Percentiles rank a stretch among this genome's conserved stretches.
These are phyloP conservation scores for Zanthoxylum bungeanum DNA, from an alignment of 345 rosid genomes.

Conservation along the genomic window DNA sequence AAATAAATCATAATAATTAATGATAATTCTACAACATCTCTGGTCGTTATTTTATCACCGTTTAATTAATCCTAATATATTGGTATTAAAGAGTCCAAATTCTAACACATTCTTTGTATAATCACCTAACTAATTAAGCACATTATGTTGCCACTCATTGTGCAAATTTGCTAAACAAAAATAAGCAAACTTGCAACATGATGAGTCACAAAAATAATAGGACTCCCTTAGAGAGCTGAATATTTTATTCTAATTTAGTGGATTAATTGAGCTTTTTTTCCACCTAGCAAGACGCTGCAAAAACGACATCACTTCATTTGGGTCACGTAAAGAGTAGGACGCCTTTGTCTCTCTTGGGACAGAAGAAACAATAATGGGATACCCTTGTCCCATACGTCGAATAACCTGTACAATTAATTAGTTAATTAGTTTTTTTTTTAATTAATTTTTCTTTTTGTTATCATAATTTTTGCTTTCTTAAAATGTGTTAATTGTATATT, in stretches of 20 bases:
- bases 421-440: too few relatives aligned
- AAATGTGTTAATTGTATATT: neutral
- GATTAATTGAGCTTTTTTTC: conserved; percentile 23
- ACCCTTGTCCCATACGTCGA: conserved; percentile 35
- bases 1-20: neutral
- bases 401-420: conserved; percentile 27
- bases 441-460: too few relatives aligned
- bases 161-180: conserved; percentile 14
- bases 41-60: neutral
- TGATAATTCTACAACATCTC: neutral
- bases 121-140: neutral
- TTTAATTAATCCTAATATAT: neutral
- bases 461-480: neutral
- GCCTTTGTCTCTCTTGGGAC: conserved; percentile 44
- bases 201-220: too few relatives aligned
- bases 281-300: conserved; percentile 33
- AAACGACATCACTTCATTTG: conserved; percentile 34
- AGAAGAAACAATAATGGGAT: conserved; percentile 39
- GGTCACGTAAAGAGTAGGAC: conserved; percentile 35
- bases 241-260: neutral
- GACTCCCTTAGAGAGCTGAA: neutral
- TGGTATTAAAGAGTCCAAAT: neutral
- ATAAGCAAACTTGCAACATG: conserved; percentile 1
- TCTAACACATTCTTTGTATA: neutral
- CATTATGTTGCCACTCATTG: neutral